Conservation (phyloP, 805 yeast species). For the Metschnikowia continentalis region DNA sequence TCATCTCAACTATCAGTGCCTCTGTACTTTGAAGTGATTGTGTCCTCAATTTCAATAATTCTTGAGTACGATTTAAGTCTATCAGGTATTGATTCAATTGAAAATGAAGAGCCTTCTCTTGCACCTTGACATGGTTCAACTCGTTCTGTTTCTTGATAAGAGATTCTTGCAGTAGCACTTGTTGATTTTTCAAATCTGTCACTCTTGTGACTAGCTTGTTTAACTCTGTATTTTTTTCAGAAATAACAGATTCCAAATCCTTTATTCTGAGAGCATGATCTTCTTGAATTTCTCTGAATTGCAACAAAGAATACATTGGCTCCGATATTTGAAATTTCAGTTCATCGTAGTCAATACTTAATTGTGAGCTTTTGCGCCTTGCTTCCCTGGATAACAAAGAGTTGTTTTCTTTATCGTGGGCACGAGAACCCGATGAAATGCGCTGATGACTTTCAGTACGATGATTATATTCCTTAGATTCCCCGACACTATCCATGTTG, state of each 20-base stretch:
- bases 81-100: background rate
- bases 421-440: background rate
- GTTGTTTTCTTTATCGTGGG: background rate
- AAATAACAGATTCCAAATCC: background rate
- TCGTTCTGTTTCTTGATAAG: conserved; percentile 2
- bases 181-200: background rate
- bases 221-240: background rate
- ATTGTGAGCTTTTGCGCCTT: background rate
- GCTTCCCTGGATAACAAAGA: background rate
- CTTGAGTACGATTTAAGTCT: background rate
- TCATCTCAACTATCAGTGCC: background rate
- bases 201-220: background rate
- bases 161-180: background rate
- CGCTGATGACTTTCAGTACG: background rate
- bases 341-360: background rate
- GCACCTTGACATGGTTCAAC: background rate
- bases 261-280: background rate
- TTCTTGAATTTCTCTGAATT: background rate
- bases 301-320: background rate
- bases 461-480: too few relatives aligned
- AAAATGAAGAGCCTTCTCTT: background rate
- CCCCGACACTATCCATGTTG: too few relatives aligned
- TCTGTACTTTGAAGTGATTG: background rate
- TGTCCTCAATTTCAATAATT: background rate
- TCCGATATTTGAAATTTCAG: background rate